Evolutionary conservation across 345 rosid genomes (phyloP).

Genomic region (Microthlaspi erraticum): DNA sequence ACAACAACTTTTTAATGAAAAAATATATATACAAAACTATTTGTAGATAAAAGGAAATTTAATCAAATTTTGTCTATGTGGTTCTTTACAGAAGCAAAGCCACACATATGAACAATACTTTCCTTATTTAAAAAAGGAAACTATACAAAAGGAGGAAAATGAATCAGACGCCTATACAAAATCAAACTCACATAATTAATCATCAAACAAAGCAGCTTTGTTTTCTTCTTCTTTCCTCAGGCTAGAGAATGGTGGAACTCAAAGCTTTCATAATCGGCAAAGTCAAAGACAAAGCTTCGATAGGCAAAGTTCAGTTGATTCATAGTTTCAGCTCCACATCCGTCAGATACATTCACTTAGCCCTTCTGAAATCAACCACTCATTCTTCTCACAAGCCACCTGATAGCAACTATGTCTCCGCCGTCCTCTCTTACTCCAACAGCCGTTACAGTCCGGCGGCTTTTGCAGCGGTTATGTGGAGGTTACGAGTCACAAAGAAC

Average conservation of each 20-base stretch:
- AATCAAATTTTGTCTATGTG: constrained; percentile 1
- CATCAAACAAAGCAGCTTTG: neutral
- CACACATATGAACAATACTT: neutral
- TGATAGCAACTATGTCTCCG: constrained; percentile 49
- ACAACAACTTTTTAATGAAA: constrained; percentile 4
- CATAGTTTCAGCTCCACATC: constrained; percentile 50
- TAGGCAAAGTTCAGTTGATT: constrained; percentile 63
- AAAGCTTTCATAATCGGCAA: constrained; percentile 54
- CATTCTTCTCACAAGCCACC: constrained; percentile 64
- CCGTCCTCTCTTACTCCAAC: constrained; percentile 65
- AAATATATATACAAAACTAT: neutral
- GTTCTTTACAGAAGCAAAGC: neutral
- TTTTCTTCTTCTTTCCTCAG: neutral
- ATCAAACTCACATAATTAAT: neutral
- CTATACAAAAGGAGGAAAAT: neutral
- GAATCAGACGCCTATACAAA: constrained; percentile 17
- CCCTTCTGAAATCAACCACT: constrained; percentile 74
- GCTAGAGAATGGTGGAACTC: constrained; percentile 41
- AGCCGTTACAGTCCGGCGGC: constrained; percentile 65
- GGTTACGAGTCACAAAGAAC: constrained; percentile 65
- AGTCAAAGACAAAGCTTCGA: constrained; percentile 78
- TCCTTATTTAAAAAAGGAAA: neutral
- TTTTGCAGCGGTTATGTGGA: constrained; percentile 68
- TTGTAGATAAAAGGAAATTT: neutral
- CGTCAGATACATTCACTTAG: constrained; percentile 49